Evolutionary conservation across 805 yeast species (phyloP).

Genomic region (Pichia deserticola): DNA sequence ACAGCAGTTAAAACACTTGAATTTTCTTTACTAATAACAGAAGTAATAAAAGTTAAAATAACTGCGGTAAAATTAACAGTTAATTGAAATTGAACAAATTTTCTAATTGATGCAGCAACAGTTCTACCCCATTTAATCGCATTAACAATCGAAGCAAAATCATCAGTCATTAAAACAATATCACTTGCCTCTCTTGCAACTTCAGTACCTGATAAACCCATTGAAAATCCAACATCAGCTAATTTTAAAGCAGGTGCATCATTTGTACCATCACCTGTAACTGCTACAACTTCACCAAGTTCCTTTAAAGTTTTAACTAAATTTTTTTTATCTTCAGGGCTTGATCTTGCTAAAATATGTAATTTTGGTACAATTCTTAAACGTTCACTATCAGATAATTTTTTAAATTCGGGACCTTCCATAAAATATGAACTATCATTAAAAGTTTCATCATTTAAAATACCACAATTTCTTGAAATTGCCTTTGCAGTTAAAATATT

Average conservation of each 20-base stretch:
- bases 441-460: constrained; percentile 46
- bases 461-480: constrained; percentile 81
- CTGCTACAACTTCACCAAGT: constrained; percentile 93
- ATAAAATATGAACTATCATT: constrained; percentile 55
- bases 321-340: constrained; percentile 90
- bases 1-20: constrained; percentile 92
- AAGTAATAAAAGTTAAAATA: constrained; percentile 83
- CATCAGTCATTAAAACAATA: constrained; percentile 94
- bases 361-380: constrained; percentile 58
- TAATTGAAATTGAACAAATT: constrained; percentile 92
- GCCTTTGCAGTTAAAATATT: constrained; percentile 87
- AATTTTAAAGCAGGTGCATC: constrained; percentile 96
- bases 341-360: constrained; percentile 84
- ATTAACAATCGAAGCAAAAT: constrained; percentile 87
- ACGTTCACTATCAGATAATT: constrained; percentile 51
- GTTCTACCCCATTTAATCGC: constrained; percentile 99
- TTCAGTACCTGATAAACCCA: constrained; percentile 98
- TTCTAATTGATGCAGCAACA: constrained; percentile 87
- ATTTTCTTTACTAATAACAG: constrained; percentile 76
- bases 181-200: constrained; percentile 99
- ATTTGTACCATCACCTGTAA: constrained; percentile 98
- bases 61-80: constrained; percentile 98
- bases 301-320: constrained; percentile 74
- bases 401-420: constrained; percentile 91
- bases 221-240: constrained; percentile 97